Evolutionary conservation across 441 rosid species (phyloP), one percentile per base, ranked within the genome.

Genomic region (Brassica hybrid): DNA sequence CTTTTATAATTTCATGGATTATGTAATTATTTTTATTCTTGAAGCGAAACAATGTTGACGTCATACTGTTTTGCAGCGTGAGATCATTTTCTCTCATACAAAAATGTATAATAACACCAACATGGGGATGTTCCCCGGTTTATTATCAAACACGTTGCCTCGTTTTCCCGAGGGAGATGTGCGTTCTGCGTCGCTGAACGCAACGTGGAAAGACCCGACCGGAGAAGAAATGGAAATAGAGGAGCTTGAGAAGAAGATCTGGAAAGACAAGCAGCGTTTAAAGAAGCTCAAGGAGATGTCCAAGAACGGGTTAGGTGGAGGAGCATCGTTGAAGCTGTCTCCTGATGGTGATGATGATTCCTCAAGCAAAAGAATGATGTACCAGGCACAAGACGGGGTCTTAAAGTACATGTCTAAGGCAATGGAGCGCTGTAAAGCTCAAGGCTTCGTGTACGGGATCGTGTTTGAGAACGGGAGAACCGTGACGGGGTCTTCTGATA

Each of bases 391-490:
- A 79, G 97, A 91, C 71, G 97, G 91, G 76, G 86, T 95, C 65
- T 73, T 95, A 83, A 95, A 87, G 81, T 86, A 93, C 81, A 90
- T 95, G 99, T 72, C 90, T 56, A 91, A 87, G 81, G 84, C 84
- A 89, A 88, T 90, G 94, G 99, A 95, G 56, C 90, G 82, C 12
- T 90, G 92, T 52, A 90, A 90, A 32, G 98, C 97, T 67, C 93
- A 93, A 81, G 99, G 99, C 41, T 94, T 94, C 41, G 99, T 94
- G 43, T 94, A 89, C 18, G 99, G 98, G 77, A 90, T 95, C 43
- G 93, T 95, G 14, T 92, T 91, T 0, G 97, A 93, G 85, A 89
- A 93, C 68, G 99, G 99, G n/a, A 90, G 85, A 79, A 96, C 98
- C 0, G 94, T 93, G n/a, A 85, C 92, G 4, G 99, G 98, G 0